Base-by-base conservation (phyloP, 768 basidiomycete species). In the Rhizopogon roseolus region DNA sequence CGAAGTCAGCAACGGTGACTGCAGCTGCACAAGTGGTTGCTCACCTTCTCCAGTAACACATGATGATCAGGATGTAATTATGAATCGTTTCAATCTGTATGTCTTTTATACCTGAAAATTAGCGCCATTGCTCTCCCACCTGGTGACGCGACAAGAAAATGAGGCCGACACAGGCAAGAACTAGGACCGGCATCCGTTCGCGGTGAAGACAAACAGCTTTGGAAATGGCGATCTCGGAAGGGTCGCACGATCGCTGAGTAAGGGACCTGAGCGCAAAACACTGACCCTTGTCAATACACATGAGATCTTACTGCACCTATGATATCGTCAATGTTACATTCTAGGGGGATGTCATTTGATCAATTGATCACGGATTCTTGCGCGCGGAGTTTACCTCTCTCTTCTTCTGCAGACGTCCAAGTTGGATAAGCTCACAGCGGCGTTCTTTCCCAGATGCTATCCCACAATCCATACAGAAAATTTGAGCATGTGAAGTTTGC, bases 31-130 rank as follows among this genome's bases (percentile, higher is more conserved):
- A 16, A 48, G 36, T 49, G 32, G 41, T 42, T 17, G 62, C 81
- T 71, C 58, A 83, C 82, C 79, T 75, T 62, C 82, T 76, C 72
- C 74, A 82, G 63, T 77, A 80, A 69, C 82, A 84, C 83, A 85
- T 84, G 19, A 25, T 41, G 53, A 58, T 41, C 13, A n/a, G 52
- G 57, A 56, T 32, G 52, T 55, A 38, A 14, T 8, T 36, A 13
- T 41, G 49, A 40, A 28, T 41, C 25, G 22, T 42, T 39, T 39
- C 44, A 44, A 50, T 40, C 13, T 42, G 27, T 43, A 49, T 36
- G 36, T 57, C 57, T 67, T 68, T 68, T 68, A 68, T 68, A 68
- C 57, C 49, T 63, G 42, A 55, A 61, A 54, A 50, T 53, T 7
- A 41, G 53, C 50, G 38, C 50, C 17, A 51, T 57, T 19, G 49